Evolutionary conservation across 306 rosid species (phyloP).

Genomic region (Cucumis sativus): DNA sequence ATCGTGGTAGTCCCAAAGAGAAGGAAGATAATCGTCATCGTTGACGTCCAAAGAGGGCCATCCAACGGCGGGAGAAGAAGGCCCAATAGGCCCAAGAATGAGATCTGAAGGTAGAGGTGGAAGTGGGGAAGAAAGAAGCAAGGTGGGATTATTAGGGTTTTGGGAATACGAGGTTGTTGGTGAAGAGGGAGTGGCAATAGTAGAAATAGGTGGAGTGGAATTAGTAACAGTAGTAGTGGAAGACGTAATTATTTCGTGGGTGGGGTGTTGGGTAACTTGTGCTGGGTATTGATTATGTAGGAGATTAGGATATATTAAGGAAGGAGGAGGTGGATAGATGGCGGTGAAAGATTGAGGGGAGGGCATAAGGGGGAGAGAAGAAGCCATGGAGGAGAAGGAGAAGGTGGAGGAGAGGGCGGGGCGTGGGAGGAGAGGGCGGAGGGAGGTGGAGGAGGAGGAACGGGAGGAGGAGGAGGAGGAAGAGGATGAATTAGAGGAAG

Average conservation of each 20-base stretch:
- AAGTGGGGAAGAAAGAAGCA: neutral
- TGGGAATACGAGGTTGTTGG: neutral
- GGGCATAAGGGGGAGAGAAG: constrained; percentile 11
- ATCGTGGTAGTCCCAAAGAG: constrained; percentile 72
- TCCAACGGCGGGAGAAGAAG: constrained; percentile 35
- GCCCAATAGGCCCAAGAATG: constrained; percentile 15
- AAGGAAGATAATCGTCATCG: constrained; percentile 39
- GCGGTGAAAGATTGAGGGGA: constrained; percentile 6
- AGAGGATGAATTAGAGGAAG: constrained; percentile 12
- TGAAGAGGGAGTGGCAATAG: neutral
- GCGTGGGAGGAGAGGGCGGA: constrained; percentile 66
- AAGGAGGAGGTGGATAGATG: neutral
- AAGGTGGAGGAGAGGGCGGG: constrained; percentile 24
- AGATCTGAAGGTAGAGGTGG: constrained; percentile 34
- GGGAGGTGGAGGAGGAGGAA: constrained; percentile 33
- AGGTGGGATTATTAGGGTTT: neutral
- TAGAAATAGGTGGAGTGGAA: neutral
- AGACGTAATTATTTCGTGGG: neutral
- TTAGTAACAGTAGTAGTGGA: neutral
- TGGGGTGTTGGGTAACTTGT: neutral
- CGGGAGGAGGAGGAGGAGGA: constrained; percentile 11
- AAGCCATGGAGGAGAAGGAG: constrained; percentile 17
- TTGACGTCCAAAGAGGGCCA: constrained; percentile 39
- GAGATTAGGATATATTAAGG: constrained; percentile 12
- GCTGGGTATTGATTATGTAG: constrained; percentile 10